Evolutionary conservation across 2,329 filamentous ascomycete genomes (phyloP).

Genomic region (Stromatinia cepivora): DNA sequence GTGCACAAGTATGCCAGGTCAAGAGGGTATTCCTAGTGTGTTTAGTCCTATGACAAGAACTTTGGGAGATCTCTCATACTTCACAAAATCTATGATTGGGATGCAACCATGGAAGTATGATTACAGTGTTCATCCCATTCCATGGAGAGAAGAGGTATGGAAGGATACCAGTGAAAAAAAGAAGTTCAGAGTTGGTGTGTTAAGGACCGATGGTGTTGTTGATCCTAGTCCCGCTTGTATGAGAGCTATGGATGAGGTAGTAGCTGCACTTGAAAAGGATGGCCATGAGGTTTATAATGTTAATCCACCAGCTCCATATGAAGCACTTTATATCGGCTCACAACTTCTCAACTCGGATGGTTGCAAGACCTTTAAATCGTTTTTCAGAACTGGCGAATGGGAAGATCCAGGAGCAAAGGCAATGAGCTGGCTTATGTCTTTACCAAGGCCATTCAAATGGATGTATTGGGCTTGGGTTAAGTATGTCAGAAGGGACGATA

Average conservation of each 20-base stretch:
- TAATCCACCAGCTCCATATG: constrained; percentile 68
- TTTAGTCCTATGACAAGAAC: constrained; percentile 93
- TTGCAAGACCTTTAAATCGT: constrained; percentile 74
- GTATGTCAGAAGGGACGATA: constrained; percentile 71
- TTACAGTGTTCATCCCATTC: constrained; percentile 79
- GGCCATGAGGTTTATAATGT: constrained; percentile 75
- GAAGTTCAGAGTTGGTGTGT: constrained; percentile 69
- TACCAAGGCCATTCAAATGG: constrained; percentile 75
- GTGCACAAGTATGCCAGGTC: constrained; percentile 85
- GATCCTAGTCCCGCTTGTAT: constrained; percentile 82
- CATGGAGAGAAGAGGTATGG: constrained; percentile 67
- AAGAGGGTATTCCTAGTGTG: constrained; percentile 85
- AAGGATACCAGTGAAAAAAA: constrained; percentile 60
- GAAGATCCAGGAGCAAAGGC: constrained; percentile 76
- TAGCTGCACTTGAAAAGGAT: constrained; percentile 64
- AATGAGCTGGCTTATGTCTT: constrained; percentile 70
- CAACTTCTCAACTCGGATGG: constrained; percentile 84
- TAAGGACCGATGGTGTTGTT: constrained; percentile 79
- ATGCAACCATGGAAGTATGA: constrained; percentile 92
- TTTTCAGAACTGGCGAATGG: constrained; percentile 74
- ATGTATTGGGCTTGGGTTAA: constrained; percentile 89
- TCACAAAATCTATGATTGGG: constrained; percentile 72
- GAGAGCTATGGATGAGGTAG: constrained; percentile 71
- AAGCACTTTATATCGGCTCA: constrained; percentile 73
- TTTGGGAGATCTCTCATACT: constrained; percentile 78